Conservation (phyloP, 768 basidiomycete genomes). For the Saitozyma podzolica region DNA sequence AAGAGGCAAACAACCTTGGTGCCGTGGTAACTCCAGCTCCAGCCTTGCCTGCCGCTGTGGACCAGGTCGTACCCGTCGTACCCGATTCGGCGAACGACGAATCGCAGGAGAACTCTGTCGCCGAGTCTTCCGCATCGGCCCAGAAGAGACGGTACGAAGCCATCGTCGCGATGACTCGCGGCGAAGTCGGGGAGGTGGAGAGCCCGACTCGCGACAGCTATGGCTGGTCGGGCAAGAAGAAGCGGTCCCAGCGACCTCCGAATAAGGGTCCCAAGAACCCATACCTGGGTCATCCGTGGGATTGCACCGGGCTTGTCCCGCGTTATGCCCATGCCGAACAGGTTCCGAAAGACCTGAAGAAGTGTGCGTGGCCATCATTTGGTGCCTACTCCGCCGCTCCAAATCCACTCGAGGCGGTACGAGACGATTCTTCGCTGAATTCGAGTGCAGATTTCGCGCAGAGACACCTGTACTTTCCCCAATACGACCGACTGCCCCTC, state of each 20-base stretch:
- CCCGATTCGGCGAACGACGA: not conserved
- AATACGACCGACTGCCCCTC: slow-evolving; percentile 73
- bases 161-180: not conserved
- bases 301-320: slow-evolving; percentile 72
- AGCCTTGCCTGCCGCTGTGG: too few relatives aligned
- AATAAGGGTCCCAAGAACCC: slow-evolving; percentile 1
- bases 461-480: slow-evolving; percentile 74
- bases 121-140: not conserved
- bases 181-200: not conserved
- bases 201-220: not conserved
- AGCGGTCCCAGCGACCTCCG: slow-evolving; percentile 3
- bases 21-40: not conserved
- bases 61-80: too few relatives aligned
- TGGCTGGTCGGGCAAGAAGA: slow-evolving; percentile 8
- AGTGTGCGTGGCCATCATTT: slow-evolving; percentile 66
- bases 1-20: not conserved
- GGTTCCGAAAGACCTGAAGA: slow-evolving; percentile 74
- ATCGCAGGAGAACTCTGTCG: not conserved
- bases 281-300: slow-evolving; percentile 52
- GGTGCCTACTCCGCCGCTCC: not conserved
- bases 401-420: not conserved
- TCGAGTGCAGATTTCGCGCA: slow-evolving; percentile 73
- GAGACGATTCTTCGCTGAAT: too few relatives aligned
- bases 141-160: slow-evolving; percentile 1
- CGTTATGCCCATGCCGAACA: slow-evolving; percentile 66